Conservation (phyloP, 179 eudicot species). For the Silene vulgaris region DNA sequence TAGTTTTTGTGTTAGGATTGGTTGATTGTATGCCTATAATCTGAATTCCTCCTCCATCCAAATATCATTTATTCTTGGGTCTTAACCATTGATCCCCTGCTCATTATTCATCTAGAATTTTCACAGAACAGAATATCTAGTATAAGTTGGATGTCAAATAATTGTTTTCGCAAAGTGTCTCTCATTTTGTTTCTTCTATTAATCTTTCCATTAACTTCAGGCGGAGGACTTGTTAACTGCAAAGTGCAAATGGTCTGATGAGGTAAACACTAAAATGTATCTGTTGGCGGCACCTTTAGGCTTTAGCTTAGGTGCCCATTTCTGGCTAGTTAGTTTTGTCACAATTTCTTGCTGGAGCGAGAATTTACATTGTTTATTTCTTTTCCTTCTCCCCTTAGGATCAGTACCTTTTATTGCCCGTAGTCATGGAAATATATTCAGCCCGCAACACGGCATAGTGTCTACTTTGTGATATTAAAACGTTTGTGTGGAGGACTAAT, state of each 20-base stretch:
- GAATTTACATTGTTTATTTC: neutral
- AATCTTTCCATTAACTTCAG: neutral
- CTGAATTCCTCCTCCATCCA: neutral
- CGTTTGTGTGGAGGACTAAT: neutral
- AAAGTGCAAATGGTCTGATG: neutral
- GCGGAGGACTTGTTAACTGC: neutral
- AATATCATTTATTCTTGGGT: neutral
- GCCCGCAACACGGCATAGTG: neutral
- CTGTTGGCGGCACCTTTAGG: neutral
- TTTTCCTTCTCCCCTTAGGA: neutral
- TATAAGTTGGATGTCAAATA: neutral
- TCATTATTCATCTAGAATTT: neutral
- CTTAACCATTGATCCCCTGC: neutral
- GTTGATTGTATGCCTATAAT: conserved; percentile 6
- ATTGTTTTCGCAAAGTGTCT: neutral
- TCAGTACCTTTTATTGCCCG: neutral
- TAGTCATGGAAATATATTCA: neutral
- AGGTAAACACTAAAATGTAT: neutral
- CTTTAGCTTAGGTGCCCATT: neutral
- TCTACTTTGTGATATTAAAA: neutral
- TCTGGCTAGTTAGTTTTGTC: neutral
- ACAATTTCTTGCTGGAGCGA: neutral
- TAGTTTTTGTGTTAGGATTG: too few relatives aligned
- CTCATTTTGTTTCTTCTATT: neutral
- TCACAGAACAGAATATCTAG: neutral